A percentile compares a stretch with the other conserved stretches of the same genome.
These are phyloP conservation scores for Blastobotrys peoriensis DNA, from an alignment of 805 yeast species.

Conservation along the genomic window DNA sequence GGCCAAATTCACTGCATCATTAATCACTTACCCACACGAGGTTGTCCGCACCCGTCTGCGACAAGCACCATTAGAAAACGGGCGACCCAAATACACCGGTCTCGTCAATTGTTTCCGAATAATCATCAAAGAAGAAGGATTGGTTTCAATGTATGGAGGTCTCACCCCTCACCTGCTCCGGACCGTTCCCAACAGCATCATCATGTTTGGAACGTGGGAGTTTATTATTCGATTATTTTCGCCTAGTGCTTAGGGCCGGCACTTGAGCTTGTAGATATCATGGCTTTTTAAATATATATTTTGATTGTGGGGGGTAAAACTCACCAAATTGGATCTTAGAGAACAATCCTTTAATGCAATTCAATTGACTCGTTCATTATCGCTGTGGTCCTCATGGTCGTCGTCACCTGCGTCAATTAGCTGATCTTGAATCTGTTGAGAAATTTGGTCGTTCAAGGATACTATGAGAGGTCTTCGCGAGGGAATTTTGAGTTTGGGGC, in stretches of 20 bases:
- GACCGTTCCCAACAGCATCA: slow-evolving; percentile 95
- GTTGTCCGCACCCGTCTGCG: slow-evolving; percentile 92
- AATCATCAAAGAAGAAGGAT: slow-evolving; percentile 87
- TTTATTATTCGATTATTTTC: slow-evolving; percentile 37
- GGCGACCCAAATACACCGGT: slow-evolving; percentile 83
- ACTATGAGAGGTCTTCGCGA: too few species aligned
- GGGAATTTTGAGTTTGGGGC: too few species aligned
- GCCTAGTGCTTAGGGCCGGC: not conserved
- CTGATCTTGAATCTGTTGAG: too few species aligned
- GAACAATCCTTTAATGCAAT: too few species aligned
- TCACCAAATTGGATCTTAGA: too few species aligned
- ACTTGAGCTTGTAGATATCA: too few species aligned
- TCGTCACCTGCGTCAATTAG: too few species aligned
- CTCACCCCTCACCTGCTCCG: slow-evolving; percentile 93
- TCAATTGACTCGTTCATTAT: too few species aligned
- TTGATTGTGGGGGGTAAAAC: slow-evolving; percentile 1
- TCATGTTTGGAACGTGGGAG: slow-evolving; percentile 99
- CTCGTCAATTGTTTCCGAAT: slow-evolving; percentile 78
- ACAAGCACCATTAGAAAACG: slow-evolving; percentile 83
- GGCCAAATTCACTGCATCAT: slow-evolving; percentile 88
- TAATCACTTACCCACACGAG: slow-evolving; percentile 94
- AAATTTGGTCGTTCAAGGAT: too few species aligned
- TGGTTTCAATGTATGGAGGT: slow-evolving; percentile 93
- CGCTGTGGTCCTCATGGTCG: too few species aligned
- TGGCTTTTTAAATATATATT: too few species aligned